Evolutionary conservation across 768 basidiomycete genomes (phyloP), one percentile per base, ranked within the genome.

Genomic region (Ramaria sp.): DNA sequence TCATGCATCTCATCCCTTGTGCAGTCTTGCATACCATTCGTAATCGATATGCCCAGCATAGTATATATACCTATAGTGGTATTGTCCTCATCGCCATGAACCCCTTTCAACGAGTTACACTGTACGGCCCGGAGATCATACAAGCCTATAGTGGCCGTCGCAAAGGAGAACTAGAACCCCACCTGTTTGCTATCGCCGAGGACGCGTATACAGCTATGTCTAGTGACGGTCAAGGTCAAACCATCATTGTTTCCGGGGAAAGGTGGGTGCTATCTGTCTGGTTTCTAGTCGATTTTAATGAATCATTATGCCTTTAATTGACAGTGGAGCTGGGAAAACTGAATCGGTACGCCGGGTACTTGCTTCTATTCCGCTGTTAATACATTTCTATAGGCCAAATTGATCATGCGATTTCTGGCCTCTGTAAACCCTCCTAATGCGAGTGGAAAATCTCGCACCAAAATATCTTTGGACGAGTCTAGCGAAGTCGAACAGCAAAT

Each of bases 21-120:
- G 3, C 63, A 95, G 95, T 99, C 31, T 78, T 99, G 27, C 94
- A 99, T 68, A 95, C 95, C 46, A 97, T 99, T 64, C 84, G 88
- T 38, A 94, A 94, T 70, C 88, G 95, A 64, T 99, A 99, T 73
- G 89, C 86, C 34, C 88, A 93, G 63, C 95, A 95, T 70, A 91
- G 90, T 68, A 98, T 98, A 64, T 99, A 98, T 67, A 98, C 96
- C 33, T 99, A 98, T 74, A 94, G 91, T 61, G 96, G 96, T 63
- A 99, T 98, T 63, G 95, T 98, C 60, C 82, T 99, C 62, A 96
- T 99, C 68, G 96, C 96, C 54, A 85, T 99, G 73, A 99, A 99
- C 72, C 96, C 96, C 48, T 99, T 99, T 72, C 90, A 94, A 72
- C 89, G 93, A 66, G 87, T 99, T 66, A 90, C 92, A 24, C 84